Evolutionary conservation across 225 moss, liverwort and hornwort species (phyloP), one percentile per base, ranked within the genome.

Genomic region (Ulota crispa): DNA sequence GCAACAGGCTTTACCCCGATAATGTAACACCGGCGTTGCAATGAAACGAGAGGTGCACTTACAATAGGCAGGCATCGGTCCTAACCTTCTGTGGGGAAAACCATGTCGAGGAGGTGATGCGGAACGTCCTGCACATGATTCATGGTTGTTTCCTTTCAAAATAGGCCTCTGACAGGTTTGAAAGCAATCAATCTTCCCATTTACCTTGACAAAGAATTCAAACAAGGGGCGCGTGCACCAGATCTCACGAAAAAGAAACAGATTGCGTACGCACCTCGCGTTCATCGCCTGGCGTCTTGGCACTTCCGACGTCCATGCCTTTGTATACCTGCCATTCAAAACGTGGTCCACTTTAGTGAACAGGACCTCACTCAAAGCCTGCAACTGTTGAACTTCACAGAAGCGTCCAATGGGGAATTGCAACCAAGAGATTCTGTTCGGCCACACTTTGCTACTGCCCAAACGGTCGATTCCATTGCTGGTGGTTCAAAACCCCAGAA

Each of bases 21-120:
- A 42, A 30, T 30, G 20, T 42, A 14, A 23, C 5, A 15, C 37
- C 8, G 26, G 36, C 30, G 61, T 36, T 81, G 50, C 43, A 65
- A 45, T 69, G 7, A 32, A 41, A 36, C 47, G n/a, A 56, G 9
- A 56, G 23, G n/a, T 61, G 50, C 61, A 73, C 42, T 70, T 68
- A 34, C 61, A 67, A 65, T 1, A 30, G 70, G 32, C 60, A 72
- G 77, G 73, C 57, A 59, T 32, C 42, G 64, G 78, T 70, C 64
- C 82, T 72, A 75, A 89, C 89, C 88, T 84, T 84, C 84, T 30
- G 82, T 80, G 28, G 90, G 90, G 66, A 19, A 80, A 72, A 91
- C 84, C 68, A 91, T 88, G 83, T 91, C 90, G 66, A 91, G 83
- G 53, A 91, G 83, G 80, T 91, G 90, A 78, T 90, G 90, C 31